Base-by-base conservation (phyloP, 306 rosid genomes). In the Abrus precatorius region DNA sequence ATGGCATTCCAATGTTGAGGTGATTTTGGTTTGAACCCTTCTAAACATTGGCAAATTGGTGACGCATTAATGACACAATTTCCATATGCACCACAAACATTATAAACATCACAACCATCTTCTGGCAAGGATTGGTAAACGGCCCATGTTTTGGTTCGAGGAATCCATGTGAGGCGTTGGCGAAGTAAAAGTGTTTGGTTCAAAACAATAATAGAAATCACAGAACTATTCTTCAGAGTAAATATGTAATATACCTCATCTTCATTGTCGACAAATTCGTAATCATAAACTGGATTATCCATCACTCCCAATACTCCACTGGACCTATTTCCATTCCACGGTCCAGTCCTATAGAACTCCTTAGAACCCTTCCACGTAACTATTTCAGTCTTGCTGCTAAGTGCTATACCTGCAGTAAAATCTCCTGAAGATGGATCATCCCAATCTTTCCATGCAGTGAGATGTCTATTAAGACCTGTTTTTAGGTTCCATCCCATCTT, bases 351-450 rank as follows among this genome's bases (percentile, higher is more conserved):
- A 4, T 63, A 13, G 56, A 12, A 81, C 54, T 74, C 63, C 6
- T 11, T 2, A 1, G 74, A 49, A 0, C 83, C 90, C 1, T 54
- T 68, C 85, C 86, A 81, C 69, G 83, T 61, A 0, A 62, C 43
- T 0, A 74, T 8, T 63, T 91, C 93, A 0, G 90, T 89, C 44
- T 53, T 72, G 5, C 12, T 47, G 28, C 47, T 79, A 40, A 53
- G 82, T 6, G 27, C 79, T 7, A 77, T 47, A 3, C 20, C 75
- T 80, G 72, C 59, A 0, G 30, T 84, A 0, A 83, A 65, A 47
- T 74, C 68, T 53, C 93, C 93, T 0, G 86, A 81, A 44, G 89
- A 87, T 0, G 89, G 92, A 41, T 89, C 91, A 12, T 91, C 82
- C 52, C 34, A 75, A 52, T 45, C 85, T 43, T 81, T 87, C 93